These are phyloP conservation scores for Cryptosporidium canis DNA, from an alignment of 169 alveolate species.

Conservation along the genomic window DNA sequence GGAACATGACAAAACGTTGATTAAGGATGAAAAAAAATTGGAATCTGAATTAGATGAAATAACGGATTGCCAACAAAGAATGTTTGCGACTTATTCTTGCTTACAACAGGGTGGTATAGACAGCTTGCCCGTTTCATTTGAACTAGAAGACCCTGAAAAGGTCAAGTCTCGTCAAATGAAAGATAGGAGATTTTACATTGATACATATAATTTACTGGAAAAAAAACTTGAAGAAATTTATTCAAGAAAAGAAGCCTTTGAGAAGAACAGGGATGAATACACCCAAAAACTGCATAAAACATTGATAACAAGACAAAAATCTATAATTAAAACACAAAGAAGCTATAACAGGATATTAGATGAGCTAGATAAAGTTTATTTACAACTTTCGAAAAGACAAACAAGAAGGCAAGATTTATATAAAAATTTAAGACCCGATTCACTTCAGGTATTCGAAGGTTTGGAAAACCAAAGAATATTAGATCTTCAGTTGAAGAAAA, in stretches of 20 bases:
- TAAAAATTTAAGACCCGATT: slow-evolving; percentile 36
- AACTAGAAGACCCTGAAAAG: slow-evolving; percentile 65
- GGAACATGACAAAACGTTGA: slow-evolving; percentile 29
- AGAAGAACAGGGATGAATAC: slow-evolving; percentile 57
- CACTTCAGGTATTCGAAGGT: slow-evolving; percentile 59
- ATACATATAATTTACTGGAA: slow-evolving; percentile 21
- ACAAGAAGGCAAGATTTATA: slow-evolving; percentile 70
- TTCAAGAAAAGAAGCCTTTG: slow-evolving; percentile 37
- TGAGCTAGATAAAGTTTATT: slow-evolving; percentile 46
- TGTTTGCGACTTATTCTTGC: slow-evolving; percentile 72
- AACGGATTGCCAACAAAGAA: slow-evolving; percentile 70
- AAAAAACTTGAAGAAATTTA: slow-evolving; percentile 55
- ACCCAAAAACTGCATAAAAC: slow-evolving; percentile 52
- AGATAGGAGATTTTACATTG: slow-evolving; percentile 41
- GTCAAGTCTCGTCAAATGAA: slow-evolving; percentile 38
- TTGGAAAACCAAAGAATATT: slow-evolving; percentile 36
- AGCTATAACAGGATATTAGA: slow-evolving; percentile 47
- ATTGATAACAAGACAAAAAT: slow-evolving; percentile 59
- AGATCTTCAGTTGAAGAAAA: slow-evolving; percentile 25
- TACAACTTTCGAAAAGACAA: slow-evolving; percentile 54
- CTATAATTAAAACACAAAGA: slow-evolving; percentile 53
- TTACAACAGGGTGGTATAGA: slow-evolving; percentile 71
- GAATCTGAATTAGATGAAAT: slow-evolving; percentile 57
- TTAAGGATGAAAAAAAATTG: slow-evolving; percentile 36
- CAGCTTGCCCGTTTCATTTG: slow-evolving; percentile 70